phyloP scores from a whole-genome alignment of 192 early-diverging fungal species.

The Umbelopsis sp. region DNA sequence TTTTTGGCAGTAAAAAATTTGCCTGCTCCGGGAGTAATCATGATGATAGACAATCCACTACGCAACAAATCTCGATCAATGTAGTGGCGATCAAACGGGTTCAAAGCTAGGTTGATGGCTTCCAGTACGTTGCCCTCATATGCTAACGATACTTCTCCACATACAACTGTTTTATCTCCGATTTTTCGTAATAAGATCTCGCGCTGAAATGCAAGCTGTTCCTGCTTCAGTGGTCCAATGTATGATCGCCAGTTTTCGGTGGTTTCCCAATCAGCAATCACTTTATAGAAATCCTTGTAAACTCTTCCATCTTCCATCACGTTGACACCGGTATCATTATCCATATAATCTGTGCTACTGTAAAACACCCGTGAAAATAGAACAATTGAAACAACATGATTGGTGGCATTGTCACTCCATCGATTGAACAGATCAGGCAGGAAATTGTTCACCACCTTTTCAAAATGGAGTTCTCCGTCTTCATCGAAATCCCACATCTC shows the following conservation, averaged over 20 bases:
- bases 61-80: slow-evolving; percentile 92
- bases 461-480: slow-evolving; percentile 94
- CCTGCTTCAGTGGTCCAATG: slow-evolving; percentile 68
- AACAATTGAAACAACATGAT: slow-evolving; percentile 95
- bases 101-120: slow-evolving; percentile 94
- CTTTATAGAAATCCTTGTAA: slow-evolving; percentile 95
- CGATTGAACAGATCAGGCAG: slow-evolving; percentile 84
- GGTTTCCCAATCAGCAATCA: slow-evolving; percentile 91
- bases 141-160: slow-evolving; percentile 81
- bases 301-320: slow-evolving; percentile 59
- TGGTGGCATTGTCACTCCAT: slow-evolving; percentile 82
- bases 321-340: slow-evolving; percentile 43
- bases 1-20: slow-evolving; percentile 87
- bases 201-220: slow-evolving; percentile 74
- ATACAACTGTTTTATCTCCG: slow-evolving; percentile 54
- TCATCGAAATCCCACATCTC: slow-evolving; percentile 99
- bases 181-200: slow-evolving; percentile 63
- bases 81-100: slow-evolving; percentile 92
- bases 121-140: slow-evolving; percentile 95
- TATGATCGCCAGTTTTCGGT: slow-evolving; percentile 72
- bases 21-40: slow-evolving; percentile 90
- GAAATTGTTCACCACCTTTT: slow-evolving; percentile 89
- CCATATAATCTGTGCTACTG: slow-evolving; percentile 47
- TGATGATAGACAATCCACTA: slow-evolving; percentile 86
- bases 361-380: slow-evolving; percentile 92